These are phyloP conservation scores for Helianthus tuberosus DNA, from an alignment of 129 eudicot genomes.

Conservation along the genomic window DNA sequence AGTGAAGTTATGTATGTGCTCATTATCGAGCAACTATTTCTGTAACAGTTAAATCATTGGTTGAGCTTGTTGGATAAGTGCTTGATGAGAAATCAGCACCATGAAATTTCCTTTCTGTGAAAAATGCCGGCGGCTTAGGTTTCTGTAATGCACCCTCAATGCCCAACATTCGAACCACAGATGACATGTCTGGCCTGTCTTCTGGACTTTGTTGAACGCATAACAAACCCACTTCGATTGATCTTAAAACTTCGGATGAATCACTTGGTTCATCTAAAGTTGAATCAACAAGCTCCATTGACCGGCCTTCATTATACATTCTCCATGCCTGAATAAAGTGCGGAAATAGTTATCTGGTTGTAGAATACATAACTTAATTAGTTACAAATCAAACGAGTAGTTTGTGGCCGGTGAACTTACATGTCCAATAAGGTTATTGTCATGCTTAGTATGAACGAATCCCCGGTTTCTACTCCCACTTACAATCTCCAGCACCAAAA, in stretches of 20 bases:
- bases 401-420: background rate
- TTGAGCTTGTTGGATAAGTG: slow-evolving; percentile 5
- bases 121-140: slow-evolving; percentile 2
- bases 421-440: slow-evolving; percentile 15
- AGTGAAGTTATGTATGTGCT: background rate
- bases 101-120: background rate
- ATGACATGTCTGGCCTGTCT: slow-evolving; percentile 10
- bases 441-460: background rate
- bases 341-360: background rate
- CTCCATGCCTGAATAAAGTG: slow-evolving; percentile 1
- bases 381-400: background rate
- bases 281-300: slow-evolving; percentile 5
- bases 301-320: background rate
- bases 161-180: background rate
- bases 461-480: slow-evolving; percentile 6
- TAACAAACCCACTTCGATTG: slow-evolving; percentile 1
- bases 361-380: background rate
- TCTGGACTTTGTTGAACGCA: slow-evolving; percentile 6
- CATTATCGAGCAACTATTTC: background rate
- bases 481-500: slow-evolving; percentile 11
- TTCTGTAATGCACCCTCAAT: background rate
- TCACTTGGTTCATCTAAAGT: background rate
- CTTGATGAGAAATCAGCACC: background rate
- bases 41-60: background rate
- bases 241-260: background rate